These are phyloP conservation scores for Verbena officinalis DNA, from an alignment of 257 asterid genomes.

Conservation along the genomic window DNA sequence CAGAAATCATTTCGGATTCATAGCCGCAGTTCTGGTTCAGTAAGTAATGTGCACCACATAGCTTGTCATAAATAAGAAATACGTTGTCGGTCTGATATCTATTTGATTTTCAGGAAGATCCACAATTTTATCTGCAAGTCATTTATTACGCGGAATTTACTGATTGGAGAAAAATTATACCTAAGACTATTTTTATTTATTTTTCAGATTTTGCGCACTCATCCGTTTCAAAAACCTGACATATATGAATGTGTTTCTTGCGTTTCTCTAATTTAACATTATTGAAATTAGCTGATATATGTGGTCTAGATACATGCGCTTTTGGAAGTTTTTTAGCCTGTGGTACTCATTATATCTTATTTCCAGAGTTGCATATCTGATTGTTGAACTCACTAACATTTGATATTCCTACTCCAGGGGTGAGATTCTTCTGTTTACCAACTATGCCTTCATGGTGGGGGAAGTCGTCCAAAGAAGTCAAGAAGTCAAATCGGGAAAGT, in stretches of 20 bases:
- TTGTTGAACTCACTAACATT: slow-evolving; percentile 6
- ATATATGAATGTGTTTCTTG: slow-evolving; percentile 6
- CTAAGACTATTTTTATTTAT: not conserved
- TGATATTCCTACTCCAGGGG: slow-evolving; percentile 29
- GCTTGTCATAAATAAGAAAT: not conserved
- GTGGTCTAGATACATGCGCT: slow-evolving; percentile 12
- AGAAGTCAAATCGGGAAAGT: slow-evolving; percentile 40
- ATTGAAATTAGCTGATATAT: slow-evolving; percentile 22
- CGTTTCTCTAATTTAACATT: not conserved
- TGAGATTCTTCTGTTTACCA: slow-evolving; percentile 21
- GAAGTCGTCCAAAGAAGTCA: slow-evolving; percentile 49
- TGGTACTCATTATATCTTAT: not conserved
- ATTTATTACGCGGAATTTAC: slow-evolving; percentile 13
- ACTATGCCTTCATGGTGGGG: slow-evolving; percentile 59
- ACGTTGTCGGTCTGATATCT: not conserved
- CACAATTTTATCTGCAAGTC: slow-evolving; percentile 19
- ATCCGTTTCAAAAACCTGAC: slow-evolving; percentile 3
- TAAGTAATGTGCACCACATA: not conserved
- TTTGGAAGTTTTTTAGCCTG: slow-evolving; percentile 1
- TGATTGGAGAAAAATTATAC: slow-evolving; percentile 7
- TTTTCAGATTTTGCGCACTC: not conserved
- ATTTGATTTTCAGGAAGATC: slow-evolving; percentile 2
- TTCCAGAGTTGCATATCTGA: slow-evolving; percentile 18
- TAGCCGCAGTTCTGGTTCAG: not conserved
- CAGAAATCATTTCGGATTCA: slow-evolving; percentile 12